Evolutionary conservation across 176 grass and related monocot species (phyloP).

Genomic region (Aegilops longissima): DNA sequence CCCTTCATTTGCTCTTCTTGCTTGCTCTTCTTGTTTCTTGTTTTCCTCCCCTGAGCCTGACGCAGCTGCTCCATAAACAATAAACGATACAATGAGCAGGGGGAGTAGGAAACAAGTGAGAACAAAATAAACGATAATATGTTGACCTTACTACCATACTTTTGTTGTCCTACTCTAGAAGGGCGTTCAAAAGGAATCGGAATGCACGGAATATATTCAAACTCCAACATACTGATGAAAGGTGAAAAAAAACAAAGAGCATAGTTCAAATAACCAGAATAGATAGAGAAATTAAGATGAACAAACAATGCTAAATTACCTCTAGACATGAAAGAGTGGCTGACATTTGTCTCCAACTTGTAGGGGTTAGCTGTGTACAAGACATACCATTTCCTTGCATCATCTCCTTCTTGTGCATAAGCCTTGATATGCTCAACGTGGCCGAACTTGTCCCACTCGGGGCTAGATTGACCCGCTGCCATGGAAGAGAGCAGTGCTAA

Average conservation of each 20-base stretch:
- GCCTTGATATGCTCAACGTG: neutral
- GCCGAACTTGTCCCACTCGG: neutral
- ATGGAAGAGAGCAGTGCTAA: neutral
- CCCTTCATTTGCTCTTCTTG: no score
- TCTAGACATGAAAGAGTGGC: neutral
- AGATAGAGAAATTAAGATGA: neutral
- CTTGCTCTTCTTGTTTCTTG: no score
- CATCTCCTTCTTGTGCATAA: neutral
- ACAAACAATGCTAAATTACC: neutral
- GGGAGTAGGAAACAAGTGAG: no score
- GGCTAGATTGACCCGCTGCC: neutral
- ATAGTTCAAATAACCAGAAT: no score
- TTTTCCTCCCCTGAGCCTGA: no score
- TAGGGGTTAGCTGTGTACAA: neutral
- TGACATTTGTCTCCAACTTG: slow-evolving; percentile 3
- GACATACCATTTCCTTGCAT: neutral
- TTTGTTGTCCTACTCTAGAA: no score
- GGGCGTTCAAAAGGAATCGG: no score
- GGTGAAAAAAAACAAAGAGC: neutral
- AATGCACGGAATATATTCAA: no score
- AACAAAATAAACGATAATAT: no score
- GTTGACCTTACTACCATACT: no score
- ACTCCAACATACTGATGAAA: neutral
- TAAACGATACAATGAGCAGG: no score
- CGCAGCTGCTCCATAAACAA: no score